Base-by-base conservation (phyloP, 495 filamentous ascomycete species). In the Bryoglossum gracile region DNA sequence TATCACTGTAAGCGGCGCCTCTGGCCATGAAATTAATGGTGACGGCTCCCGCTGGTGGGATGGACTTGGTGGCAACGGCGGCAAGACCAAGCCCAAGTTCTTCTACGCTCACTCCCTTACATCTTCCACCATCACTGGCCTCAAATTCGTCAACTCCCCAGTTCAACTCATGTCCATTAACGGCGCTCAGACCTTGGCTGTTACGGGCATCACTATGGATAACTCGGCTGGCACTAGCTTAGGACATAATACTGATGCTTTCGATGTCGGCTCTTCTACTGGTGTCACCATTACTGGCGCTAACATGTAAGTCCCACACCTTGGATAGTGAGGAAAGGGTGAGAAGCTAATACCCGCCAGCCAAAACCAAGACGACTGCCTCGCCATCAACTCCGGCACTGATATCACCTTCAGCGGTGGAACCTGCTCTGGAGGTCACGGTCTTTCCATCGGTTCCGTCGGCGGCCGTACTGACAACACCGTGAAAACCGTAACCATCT, bases 221-320 rank as follows among this genome's bases (percentile, higher is more conserved):
- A 81, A 84, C 67, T 40, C 49, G 3, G 50, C 68, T 2, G 79
- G 66, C 13, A 80, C 45, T 8, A 57, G 16, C 26, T 17, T 66
- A 8, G 80, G 73, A 26, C 76, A 82, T 51, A 86, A 84, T 66
- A 83, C 82, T 8, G 81, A 84, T 58, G 81, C 69, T 13, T 85
- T 85, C 57, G 81, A 84, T 51, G 66, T 85, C 51, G 71, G 77
- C 36, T 37, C 33, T 13, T 46, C 11, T 35, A 70, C 62, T 33
- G 66, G 69, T 11, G 64, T 82, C 18, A 74, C 66, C 26, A 81
- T 83, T 55, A 63, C 62, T 23, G 67, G 68, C 14, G 74, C 75
- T 3, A 75, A 57, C 32, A 21, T 53, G 14, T 41, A 24, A 41
- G 38, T 24, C 5, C 6, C 26, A 10, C 13, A 4, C 16, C 13